phyloP scores from a whole-genome alignment of 345 rosid genomes.

The Corymbia maculata region DNA sequence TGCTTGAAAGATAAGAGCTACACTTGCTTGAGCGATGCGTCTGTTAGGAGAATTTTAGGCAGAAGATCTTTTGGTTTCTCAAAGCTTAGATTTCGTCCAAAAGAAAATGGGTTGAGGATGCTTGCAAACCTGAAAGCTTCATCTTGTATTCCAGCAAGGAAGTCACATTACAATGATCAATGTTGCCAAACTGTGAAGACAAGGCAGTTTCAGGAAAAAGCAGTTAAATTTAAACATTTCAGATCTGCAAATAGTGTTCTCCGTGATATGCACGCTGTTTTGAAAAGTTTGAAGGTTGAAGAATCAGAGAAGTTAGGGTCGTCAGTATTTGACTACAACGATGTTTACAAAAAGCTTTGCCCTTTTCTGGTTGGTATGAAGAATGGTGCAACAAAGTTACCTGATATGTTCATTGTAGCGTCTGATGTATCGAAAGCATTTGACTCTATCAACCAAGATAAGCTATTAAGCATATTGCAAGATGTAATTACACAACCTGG shows the following conservation, averaged over 20 bases:
- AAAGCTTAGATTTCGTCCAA: slow-evolving; percentile 64
- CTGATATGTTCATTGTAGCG: slow-evolving; percentile 49
- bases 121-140: slow-evolving; percentile 58
- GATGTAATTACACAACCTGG: slow-evolving; percentile 34
- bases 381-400: slow-evolving; percentile 25
- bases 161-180: slow-evolving; percentile 1
- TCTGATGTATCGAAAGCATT: slow-evolving; percentile 84
- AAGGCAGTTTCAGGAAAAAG: background rate
- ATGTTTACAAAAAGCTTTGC: slow-evolving; percentile 57
- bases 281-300: slow-evolving; percentile 57
- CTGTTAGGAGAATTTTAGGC: slow-evolving; percentile 25
- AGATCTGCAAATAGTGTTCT: slow-evolving; percentile 45
- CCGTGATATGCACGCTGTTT: slow-evolving; percentile 55
- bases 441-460: slow-evolving; percentile 70
- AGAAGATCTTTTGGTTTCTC: slow-evolving; percentile 45
- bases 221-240: slow-evolving; percentile 3
- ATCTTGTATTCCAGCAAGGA: slow-evolving; percentile 18
- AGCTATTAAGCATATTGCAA: slow-evolving; percentile 43
- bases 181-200: background rate
- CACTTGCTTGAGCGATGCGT: slow-evolving; percentile 21
- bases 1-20: slow-evolving; percentile 29
- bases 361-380: slow-evolving; percentile 47
- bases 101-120: slow-evolving; percentile 56
- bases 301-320: slow-evolving; percentile 67
- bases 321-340: slow-evolving; percentile 80